Conservation (phyloP, 2,329 filamentous ascomycete species). For the Aureobasidium sp. region DNA sequence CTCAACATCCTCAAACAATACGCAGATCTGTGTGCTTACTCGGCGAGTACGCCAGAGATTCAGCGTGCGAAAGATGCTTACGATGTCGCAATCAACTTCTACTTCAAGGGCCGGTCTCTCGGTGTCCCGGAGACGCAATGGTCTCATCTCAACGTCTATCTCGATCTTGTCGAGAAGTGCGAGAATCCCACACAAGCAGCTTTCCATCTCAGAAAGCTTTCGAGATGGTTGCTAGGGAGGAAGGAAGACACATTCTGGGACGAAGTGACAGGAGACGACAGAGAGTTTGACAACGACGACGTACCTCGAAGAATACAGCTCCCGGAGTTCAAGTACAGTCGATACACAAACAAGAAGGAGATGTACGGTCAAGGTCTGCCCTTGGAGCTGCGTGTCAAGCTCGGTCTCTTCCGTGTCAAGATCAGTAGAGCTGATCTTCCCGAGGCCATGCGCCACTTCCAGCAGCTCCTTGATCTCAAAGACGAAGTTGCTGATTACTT, state of each 20-base stretch:
- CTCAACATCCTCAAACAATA: constrained; percentile 47
- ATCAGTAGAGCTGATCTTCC: constrained; percentile 45
- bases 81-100: constrained; percentile 44
- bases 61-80: constrained; percentile 32
- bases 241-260: constrained; percentile 72
- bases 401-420: constrained; percentile 75
- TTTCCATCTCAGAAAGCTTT: constrained; percentile 58
- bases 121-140: constrained; percentile 45
- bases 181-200: constrained; percentile 59
- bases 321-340: constrained; percentile 42
- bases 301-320: constrained; percentile 56
- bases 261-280: constrained; percentile 48
- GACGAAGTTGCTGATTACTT: constrained; percentile 58
- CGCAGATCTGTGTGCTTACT: constrained; percentile 42
- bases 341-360: not conserved
- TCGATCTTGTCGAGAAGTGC: constrained; percentile 65
- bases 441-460: constrained; percentile 55
- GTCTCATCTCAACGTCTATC: constrained; percentile 78
- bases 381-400: constrained; percentile 71
- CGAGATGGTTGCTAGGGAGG: constrained; percentile 76
- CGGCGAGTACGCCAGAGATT: constrained; percentile 21
- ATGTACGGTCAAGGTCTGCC: constrained; percentile 69
- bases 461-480: constrained; percentile 57
- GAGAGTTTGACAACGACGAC: constrained; percentile 78
- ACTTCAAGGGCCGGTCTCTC: constrained; percentile 25